A percentile compares a stretch with the other conserved stretches of the same genome.
Conservation (phyloP, 2,329 filamentous ascomycete species). For the Lizonia empirigonia region DNA sequence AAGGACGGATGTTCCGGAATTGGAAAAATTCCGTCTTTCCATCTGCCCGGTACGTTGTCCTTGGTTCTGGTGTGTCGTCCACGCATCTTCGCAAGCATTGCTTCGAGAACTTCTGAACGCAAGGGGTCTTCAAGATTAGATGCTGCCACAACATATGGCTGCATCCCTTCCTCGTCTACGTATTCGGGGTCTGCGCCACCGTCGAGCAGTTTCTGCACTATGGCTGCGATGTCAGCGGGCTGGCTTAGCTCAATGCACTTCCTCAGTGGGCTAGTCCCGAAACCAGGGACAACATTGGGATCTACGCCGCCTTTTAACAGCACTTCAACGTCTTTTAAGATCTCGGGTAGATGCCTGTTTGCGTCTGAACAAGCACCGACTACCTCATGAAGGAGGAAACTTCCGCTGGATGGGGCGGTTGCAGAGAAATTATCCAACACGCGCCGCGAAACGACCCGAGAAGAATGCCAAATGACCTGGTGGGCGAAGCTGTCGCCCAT, state of each 20-base stretch:
- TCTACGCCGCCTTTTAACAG: slow-evolving; percentile 36
- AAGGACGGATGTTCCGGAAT: slow-evolving; percentile 32
- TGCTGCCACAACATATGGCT: slow-evolving; percentile 35
- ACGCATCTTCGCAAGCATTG: slow-evolving; percentile 31
- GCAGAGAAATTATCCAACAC: slow-evolving; percentile 30
- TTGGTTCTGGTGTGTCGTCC: slow-evolving; percentile 19
- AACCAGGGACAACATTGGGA: slow-evolving; percentile 28
- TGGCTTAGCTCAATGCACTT: slow-evolving; percentile 37
- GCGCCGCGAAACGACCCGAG: slow-evolving; percentile 30
- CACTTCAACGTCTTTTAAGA: slow-evolving; percentile 38
- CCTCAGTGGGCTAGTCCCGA: slow-evolving; percentile 30
- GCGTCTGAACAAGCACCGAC: slow-evolving; percentile 38
- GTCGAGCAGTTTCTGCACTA: slow-evolving; percentile 35
- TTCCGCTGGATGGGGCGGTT: slow-evolving; percentile 20
- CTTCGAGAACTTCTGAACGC: slow-evolving; percentile 31
- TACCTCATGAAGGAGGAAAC: slow-evolving; percentile 39
- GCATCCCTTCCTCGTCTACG: slow-evolving; percentile 25
- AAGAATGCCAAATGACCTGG: slow-evolving; percentile 43
- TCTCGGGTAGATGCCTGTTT: slow-evolving; percentile 39
- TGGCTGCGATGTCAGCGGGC: slow-evolving; percentile 33
- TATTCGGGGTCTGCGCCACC: slow-evolving; percentile 40
- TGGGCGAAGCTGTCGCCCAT: slow-evolving; percentile 35
- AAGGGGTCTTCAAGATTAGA: slow-evolving; percentile 36
- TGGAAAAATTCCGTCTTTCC: slow-evolving; percentile 35
- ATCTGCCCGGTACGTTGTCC: slow-evolving; percentile 21